Evolutionary conservation across 768 basidiomycete species (phyloP).

Genomic region (Pholiota molesta): DNA sequence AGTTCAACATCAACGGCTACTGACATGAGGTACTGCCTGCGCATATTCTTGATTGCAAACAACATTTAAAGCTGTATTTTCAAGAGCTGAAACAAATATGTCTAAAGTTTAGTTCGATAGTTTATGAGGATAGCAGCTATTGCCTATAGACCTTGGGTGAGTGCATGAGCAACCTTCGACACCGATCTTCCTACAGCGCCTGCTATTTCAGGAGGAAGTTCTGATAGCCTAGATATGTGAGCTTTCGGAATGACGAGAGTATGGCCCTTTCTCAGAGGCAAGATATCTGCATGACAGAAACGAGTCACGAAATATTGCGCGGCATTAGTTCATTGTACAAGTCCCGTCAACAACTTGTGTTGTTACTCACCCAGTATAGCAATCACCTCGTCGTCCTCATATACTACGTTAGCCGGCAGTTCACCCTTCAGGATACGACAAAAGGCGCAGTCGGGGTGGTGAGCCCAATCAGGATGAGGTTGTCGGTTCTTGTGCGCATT

Average conservation of each 20-base stretch:
- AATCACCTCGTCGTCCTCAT: slow-evolving; percentile 64
- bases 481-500: slow-evolving; percentile 56
- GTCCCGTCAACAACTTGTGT: not conserved
- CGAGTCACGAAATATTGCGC: too few species aligned
- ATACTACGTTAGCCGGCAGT: slow-evolving; percentile 50
- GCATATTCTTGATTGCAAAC: slow-evolving; percentile 85
- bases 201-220: slow-evolving; percentile 62
- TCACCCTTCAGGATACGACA: slow-evolving; percentile 64
- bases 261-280: slow-evolving; percentile 69
- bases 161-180: slow-evolving; percentile 61
- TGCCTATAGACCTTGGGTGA: slow-evolving; percentile 54
- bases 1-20: slow-evolving; percentile 19
- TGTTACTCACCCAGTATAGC: slow-evolving; percentile 59
- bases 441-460: slow-evolving; percentile 57
- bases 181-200: slow-evolving; percentile 61
- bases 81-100: slow-evolving; percentile 44
- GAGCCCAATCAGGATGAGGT: slow-evolving; percentile 50
- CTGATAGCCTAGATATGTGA: slow-evolving; percentile 65
- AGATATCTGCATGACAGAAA: slow-evolving; percentile 51
- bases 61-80: slow-evolving; percentile 71
- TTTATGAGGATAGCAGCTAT: not conserved
- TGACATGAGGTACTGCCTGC: slow-evolving; percentile 77
- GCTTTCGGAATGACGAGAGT: slow-evolving; percentile 71
- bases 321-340: not conserved
- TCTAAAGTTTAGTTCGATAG: not conserved